Percentiles rank a stretch among this genome's conserved stretches.
phyloP scores from a whole-genome alignment of 805 yeast species.

The Cyberlindnera amylophila region DNA sequence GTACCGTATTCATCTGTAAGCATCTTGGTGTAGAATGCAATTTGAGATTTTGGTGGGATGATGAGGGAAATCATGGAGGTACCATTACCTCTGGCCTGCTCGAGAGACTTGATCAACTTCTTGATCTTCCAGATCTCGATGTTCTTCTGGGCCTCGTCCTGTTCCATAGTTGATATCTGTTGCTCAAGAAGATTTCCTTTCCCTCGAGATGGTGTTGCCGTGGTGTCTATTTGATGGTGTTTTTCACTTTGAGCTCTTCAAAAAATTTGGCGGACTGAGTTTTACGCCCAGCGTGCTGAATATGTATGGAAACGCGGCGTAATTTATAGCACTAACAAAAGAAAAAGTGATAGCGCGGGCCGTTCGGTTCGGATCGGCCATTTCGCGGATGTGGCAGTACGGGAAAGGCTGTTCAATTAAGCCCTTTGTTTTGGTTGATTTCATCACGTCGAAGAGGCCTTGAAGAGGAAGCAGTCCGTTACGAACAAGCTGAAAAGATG shows the following conservation, averaged over 20 bases:
- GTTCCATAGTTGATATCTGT: slow-evolving; percentile 27
- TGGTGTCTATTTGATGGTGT: not conserved
- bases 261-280: slow-evolving; percentile 5
- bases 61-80: slow-evolving; percentile 97
- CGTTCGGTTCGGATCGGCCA: too few species aligned
- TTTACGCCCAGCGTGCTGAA: slow-evolving; percentile 7
- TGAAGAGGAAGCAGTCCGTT: too few species aligned
- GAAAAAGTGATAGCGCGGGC: too few species aligned
- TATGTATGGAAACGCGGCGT: too few species aligned
- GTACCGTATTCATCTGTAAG: slow-evolving; percentile 98
- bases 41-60: slow-evolving; percentile 94
- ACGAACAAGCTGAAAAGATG: slow-evolving; percentile 7
- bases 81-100: slow-evolving; percentile 96
- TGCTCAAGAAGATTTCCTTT: too few species aligned
- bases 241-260: not conserved
- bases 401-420: too few species aligned
- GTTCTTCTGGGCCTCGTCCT: slow-evolving; percentile 85
- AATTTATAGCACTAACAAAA: too few species aligned
- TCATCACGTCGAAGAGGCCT: too few species aligned
- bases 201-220: not conserved
- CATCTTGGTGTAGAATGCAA: slow-evolving; percentile 82
- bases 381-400: too few species aligned
- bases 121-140: slow-evolving; percentile 99
- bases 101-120: slow-evolving; percentile 84
- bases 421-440: not conserved